These are phyloP conservation scores for Dendrocalamus sinicus DNA, from an alignment of 176 grass and related monocot genomes.

Conservation along the genomic window DNA sequence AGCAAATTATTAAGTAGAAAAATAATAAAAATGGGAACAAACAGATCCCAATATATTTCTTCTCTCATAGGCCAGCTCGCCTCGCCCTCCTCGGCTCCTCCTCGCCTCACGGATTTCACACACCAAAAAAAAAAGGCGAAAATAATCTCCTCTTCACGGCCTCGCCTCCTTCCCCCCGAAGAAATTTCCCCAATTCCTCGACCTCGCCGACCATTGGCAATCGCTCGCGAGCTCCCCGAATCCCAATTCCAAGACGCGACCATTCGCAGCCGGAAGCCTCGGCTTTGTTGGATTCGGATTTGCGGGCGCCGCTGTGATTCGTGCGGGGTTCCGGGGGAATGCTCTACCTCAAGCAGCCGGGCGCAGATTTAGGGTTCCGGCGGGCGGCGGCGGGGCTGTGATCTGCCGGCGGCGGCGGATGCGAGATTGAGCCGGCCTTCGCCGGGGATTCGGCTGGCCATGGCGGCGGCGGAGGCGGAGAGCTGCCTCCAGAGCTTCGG, in stretches of 20 bases:
- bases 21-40: not conserved
- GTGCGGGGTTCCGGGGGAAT: constrained; percentile 52
- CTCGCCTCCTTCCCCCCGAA: not conserved
- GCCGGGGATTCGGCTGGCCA: constrained; percentile 48
- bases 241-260: not conserved
- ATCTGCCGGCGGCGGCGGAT: constrained; percentile 45
- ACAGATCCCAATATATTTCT: constrained; percentile 37
- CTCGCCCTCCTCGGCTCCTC: constrained; percentile 26
- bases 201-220: constrained; percentile 8
- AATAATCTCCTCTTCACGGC: constrained; percentile 49
- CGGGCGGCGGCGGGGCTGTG: constrained; percentile 42
- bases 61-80: constrained; percentile 36
- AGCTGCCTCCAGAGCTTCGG: constrained; percentile 54
- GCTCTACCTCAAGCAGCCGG: constrained; percentile 67
- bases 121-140: constrained; percentile 27
- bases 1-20: not conserved
- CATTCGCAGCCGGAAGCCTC: not conserved
- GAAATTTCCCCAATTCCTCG: constrained; percentile 37
- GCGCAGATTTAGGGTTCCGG: constrained; percentile 57
- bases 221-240: constrained; percentile 28
- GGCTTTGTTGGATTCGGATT: not conserved
- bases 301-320: constrained; percentile 47
- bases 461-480: constrained; percentile 35
- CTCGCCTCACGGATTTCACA: constrained; percentile 54
- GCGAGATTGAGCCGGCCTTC: constrained; percentile 34